Base-by-base conservation (phyloP, 2,329 filamentous ascomycete genomes). In the Cryphonectria nitschkei region DNA sequence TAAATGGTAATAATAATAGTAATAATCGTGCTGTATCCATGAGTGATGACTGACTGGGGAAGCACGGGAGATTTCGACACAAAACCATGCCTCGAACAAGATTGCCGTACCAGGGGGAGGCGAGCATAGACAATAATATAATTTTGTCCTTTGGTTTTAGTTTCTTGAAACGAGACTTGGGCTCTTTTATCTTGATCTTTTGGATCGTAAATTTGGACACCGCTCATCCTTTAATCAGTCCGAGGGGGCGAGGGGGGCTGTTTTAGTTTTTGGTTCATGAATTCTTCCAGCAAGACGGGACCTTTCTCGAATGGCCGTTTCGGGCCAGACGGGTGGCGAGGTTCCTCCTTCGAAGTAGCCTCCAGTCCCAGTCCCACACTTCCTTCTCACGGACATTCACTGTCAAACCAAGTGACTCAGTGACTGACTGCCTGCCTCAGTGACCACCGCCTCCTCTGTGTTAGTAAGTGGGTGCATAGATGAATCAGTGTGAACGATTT, bases 21-120 rank as follows among this genome's bases (percentile, higher is more conserved):
- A 54, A 54, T 26, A 29, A 29, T 11, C 4, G n/a, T 14, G n/a
- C 6, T n/a, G n/a, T 14, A 56, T 29, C n/a, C 52, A n/a, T 26
- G 52, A 13, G 9, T 29, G n/a, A 32, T 26, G 52, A 50, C 11
- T 32, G 52, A 29, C 26, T 29, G 26, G 52, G 26, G 32, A 19
- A 39, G 58, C 34, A 61, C 32, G 58, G 58, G 34, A 39, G 58
- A n/a, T 39, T 39, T 39, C 58, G 32, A 61, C 34, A 61, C 58
- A 61, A 39, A n/a, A 39, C 16, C 58, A 61, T 61, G 58, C 58
- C 58, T 61, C 58, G 58, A n/a, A 34, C 58, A 39, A 39, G 34
- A 39, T 61, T 37, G 39, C 34, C 34, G 19, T 39, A 19, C 16
- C 34, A 61, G 34, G 58, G 58, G 32, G 58, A 50, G 46, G 52